phyloP scores from a whole-genome alignment of 1,284 basidiomycete species.

The Cutaneotrichosporon dermatis region DNA sequence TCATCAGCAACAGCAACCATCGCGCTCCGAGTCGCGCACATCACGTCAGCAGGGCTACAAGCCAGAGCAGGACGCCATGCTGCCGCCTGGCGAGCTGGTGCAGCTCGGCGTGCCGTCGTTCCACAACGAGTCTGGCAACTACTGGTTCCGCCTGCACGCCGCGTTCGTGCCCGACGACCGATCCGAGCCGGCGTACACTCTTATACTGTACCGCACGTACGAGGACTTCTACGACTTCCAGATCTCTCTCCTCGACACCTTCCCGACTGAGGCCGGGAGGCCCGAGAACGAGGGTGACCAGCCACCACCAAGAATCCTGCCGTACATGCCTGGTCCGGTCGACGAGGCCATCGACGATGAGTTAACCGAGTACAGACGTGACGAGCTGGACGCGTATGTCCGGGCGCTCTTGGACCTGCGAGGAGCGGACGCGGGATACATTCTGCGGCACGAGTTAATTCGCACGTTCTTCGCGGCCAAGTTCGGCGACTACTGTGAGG shows the following conservation, averaged over 20 bases:
- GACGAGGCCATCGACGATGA: conserved; percentile 72
- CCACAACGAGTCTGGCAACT: conserved; percentile 92
- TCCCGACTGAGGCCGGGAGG: conserved; percentile 84
- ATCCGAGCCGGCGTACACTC: conserved; percentile 63
- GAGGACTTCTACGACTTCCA: conserved; percentile 99
- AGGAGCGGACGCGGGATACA: conserved; percentile 64
- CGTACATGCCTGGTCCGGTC: conserved; percentile 92
- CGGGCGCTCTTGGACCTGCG: conserved; percentile 67
- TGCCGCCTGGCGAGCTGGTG: conserved; percentile 77
- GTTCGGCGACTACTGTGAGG: conserved; percentile 81
- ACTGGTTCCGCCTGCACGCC: conserved; percentile 94
- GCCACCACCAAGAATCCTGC: conserved; percentile 64
- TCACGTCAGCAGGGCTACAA: conserved; percentile 21
- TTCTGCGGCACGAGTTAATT: conserved; percentile 75
- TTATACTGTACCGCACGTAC: conserved; percentile 91
- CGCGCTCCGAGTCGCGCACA: neutral
- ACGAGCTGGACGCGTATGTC: conserved; percentile 86
- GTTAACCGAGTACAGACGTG: conserved; percentile 73
- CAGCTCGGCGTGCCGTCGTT: conserved; percentile 91
- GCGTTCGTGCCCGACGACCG: conserved; percentile 74
- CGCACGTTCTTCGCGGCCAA: conserved; percentile 81
- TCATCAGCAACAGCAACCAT: neutral
- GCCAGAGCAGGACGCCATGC: conserved; percentile 43
- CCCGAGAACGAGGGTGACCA: conserved; percentile 44
- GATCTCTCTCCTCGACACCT: conserved; percentile 75